Base-by-base conservation (phyloP, 2,329 filamentous ascomycete species). In the Colletotrichum neosansevieriae region DNA sequence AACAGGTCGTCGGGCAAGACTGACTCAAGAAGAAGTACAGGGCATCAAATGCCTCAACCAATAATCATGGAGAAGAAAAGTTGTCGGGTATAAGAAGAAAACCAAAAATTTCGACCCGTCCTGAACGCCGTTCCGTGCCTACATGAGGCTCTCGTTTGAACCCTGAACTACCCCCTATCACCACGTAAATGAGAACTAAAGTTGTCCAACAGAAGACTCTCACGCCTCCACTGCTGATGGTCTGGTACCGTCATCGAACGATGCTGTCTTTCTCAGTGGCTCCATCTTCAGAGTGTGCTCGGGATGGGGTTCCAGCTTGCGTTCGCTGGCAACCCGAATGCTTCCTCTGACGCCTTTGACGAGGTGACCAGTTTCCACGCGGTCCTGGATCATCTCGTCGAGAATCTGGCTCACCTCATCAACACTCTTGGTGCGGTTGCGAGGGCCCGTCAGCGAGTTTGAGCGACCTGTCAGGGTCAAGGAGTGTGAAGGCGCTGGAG, bases 361-460 rank as follows among this genome's bases (percentile, higher is more conserved):
- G 21, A 93, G 81, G 62, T 93, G 89, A 21, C 92, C 93, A 59
- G 85, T 89, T 73, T 96, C 92, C 60, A 97, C 92, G 66, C 92
- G 89, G 75, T 95, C 92, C 76, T 94, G 92, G 68, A 98, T 96
- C 95, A 98, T 98, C 80, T 97, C 94, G 75, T 98, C 95, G 29
- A 98, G 86, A 82, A 98, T 94, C 74, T 90, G 89, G 72, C 93
- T 97, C 90, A 98, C 94, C 79, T 97, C 94, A 73, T 97, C 94
- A 38, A 96, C 92, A 72, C 92, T 93, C 82, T 87, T 89, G 12
- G 84, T 84, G 57, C 87, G 85, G 71, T 85, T 86, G 59, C 85
- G 86, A 36, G 50, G 29, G 6, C 56, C 57, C 11, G 58, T 45
- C 7, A 56, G 34, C 10, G 60, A 40, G 51, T 36, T 51, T 11